Conservation (phyloP, 2,329 filamentous ascomycete species). For the Pseudogymnoascus sp. region DNA sequence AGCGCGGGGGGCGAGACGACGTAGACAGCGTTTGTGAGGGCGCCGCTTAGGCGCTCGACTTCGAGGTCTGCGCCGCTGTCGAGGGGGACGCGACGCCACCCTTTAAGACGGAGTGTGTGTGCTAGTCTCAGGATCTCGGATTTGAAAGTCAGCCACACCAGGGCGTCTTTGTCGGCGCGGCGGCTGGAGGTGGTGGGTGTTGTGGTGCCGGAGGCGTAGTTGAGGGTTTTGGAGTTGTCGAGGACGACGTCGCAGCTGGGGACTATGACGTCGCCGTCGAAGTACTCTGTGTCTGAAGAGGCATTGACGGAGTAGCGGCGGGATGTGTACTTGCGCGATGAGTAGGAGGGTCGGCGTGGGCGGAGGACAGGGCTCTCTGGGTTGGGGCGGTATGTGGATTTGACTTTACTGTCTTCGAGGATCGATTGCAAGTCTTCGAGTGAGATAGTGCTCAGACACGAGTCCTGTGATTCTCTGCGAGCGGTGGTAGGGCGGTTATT, state of each 20-base stretch:
- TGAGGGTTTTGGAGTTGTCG: slow-evolving; percentile 83
- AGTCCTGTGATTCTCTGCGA: slow-evolving; percentile 43
- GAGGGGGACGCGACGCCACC: slow-evolving; percentile 77
- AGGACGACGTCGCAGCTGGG: slow-evolving; percentile 76
- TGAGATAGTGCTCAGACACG: slow-evolving; percentile 61
- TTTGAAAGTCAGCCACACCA: slow-evolving; percentile 82
- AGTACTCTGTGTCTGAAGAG: slow-evolving; percentile 78
- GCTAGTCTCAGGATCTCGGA: slow-evolving; percentile 81
- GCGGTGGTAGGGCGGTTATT: slow-evolving; percentile 30
- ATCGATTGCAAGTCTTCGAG: slow-evolving; percentile 77
- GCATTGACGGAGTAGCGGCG: slow-evolving; percentile 25
- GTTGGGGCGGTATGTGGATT: slow-evolving; percentile 25
- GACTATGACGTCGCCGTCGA: slow-evolving; percentile 73
- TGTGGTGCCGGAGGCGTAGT: slow-evolving; percentile 52
- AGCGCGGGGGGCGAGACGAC: slow-evolving; percentile 75
- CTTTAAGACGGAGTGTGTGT: slow-evolving; percentile 82
- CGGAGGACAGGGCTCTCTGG: slow-evolving; percentile 23
- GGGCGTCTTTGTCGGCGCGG: slow-evolving; percentile 55
- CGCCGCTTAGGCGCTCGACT: slow-evolving; percentile 75
- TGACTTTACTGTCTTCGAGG: slow-evolving; percentile 42
- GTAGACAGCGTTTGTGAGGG: slow-evolving; percentile 93
- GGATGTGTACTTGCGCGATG: slow-evolving; percentile 14
- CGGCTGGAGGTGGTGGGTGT: slow-evolving; percentile 34
- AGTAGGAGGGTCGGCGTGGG: slow-evolving; percentile 16
- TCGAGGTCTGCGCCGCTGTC: slow-evolving; percentile 59